A percentile compares a stretch with the other conserved stretches of the same genome.
Conservation (phyloP, 2,329 filamentous ascomycete species). For the Aureobasidium sp. region DNA sequence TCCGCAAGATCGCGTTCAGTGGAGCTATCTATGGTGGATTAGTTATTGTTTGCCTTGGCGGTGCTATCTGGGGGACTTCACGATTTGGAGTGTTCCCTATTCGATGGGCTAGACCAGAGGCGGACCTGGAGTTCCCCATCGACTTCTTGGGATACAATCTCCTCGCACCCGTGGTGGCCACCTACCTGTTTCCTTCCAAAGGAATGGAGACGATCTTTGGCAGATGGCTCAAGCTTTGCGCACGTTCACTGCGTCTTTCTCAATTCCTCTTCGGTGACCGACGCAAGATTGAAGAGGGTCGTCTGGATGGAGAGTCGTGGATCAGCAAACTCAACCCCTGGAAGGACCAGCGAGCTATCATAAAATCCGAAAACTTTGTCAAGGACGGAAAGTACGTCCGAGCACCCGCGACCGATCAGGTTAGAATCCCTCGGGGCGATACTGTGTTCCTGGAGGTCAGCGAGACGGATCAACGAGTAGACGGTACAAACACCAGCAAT, state of each 20-base stretch:
- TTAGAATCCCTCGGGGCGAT: constrained; percentile 80
- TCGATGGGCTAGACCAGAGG: constrained; percentile 86
- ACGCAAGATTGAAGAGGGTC: constrained; percentile 71
- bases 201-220: constrained; percentile 77
- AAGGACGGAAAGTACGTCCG: constrained; percentile 76
- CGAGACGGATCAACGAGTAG: constrained; percentile 56
- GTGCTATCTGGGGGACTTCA: constrained; percentile 87
- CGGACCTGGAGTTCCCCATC: constrained; percentile 86
- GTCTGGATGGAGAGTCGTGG: constrained; percentile 34
- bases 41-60: constrained; percentile 86
- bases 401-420: constrained; percentile 89
- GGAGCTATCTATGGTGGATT: constrained; percentile 91
- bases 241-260: constrained; percentile 68
- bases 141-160: constrained; percentile 97
- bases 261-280: constrained; percentile 90
- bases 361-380: constrained; percentile 40
- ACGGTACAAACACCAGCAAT: constrained; percentile 37
- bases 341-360: constrained; percentile 16
- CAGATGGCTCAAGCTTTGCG: constrained; percentile 94
- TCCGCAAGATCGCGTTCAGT: constrained; percentile 93
- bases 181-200: constrained; percentile 76
- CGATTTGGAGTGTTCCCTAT: constrained; percentile 73
- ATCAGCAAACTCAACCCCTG: constrained; percentile 19
- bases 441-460: constrained; percentile 72
- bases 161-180: constrained; percentile 78